Evolutionary conservation across 139 green algal species (phyloP).

Genomic region (Closterium sp.): DNA sequence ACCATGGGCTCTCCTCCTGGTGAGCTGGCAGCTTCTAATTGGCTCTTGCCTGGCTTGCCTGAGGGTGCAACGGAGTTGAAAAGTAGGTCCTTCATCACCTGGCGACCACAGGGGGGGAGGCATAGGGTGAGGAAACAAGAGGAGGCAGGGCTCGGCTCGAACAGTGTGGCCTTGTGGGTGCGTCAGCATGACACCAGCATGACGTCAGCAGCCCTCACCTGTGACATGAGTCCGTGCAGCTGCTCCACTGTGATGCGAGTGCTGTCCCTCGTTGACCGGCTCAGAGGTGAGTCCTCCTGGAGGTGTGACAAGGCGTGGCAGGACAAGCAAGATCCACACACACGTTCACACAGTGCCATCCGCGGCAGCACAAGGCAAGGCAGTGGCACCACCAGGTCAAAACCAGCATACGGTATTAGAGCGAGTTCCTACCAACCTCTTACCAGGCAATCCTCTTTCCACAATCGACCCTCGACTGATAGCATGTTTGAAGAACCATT

Average conservation of each 20-base stretch:
- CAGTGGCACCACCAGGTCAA: too few species aligned
- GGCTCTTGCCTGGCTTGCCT: neutral
- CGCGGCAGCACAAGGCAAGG: too few species aligned
- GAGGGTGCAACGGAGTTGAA: neutral
- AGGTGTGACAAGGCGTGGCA: too few species aligned
- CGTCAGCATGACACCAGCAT: neutral
- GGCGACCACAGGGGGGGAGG: neutral
- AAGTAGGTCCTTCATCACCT: neutral
- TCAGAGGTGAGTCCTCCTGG: neutral
- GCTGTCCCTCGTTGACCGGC: slow-evolving; percentile 46
- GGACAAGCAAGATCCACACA: too few species aligned
- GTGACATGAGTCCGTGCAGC: slow-evolving; percentile 77
- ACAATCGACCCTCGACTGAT: too few species aligned
- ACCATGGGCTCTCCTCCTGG: neutral
- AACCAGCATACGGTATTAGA: too few species aligned
- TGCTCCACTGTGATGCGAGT: slow-evolving; percentile 77
- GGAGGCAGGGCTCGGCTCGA: too few species aligned
- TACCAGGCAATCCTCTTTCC: too few species aligned
- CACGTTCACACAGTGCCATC: too few species aligned
- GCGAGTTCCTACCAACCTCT: too few species aligned
- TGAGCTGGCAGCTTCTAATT: neutral
- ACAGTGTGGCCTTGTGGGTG: too few species aligned
- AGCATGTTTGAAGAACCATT: too few species aligned
- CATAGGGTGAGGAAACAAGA: neutral
- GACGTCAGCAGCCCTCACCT: slow-evolving; percentile 57